phyloP scores from a whole-genome alignment of 176 grass and related monocot genomes.

The Neostapfia colusana region DNA sequence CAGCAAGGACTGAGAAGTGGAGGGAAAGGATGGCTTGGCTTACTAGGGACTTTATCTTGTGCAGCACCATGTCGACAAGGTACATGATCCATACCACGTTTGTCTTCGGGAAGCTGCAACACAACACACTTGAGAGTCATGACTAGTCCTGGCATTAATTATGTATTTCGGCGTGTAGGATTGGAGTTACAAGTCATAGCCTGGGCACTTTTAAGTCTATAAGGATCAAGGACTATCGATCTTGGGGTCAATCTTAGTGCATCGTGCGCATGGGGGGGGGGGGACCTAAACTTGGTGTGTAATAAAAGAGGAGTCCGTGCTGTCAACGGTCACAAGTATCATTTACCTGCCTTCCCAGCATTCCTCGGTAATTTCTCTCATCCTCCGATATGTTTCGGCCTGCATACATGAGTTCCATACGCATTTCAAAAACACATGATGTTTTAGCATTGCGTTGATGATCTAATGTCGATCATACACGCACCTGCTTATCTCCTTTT shows the following conservation, averaged over 20 bases:
- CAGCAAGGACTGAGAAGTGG: not conserved
- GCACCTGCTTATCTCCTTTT: constrained; percentile 90
- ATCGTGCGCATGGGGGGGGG: constrained; percentile 2
- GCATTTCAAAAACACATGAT: constrained; percentile 24
- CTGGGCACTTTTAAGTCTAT: not conserved
- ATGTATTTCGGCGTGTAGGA: not conserved
- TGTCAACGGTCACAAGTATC: not conserved
- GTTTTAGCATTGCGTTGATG: constrained; percentile 34
- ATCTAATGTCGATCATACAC: constrained; percentile 27
- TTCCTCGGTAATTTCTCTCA: constrained; percentile 82
- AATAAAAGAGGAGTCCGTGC: constrained; percentile 1
- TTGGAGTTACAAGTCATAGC: not conserved
- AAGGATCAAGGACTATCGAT: too few species aligned
- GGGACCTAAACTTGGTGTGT: not conserved
- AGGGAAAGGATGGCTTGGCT: constrained; percentile 44
- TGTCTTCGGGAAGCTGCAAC: constrained; percentile 79
- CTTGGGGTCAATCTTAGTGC: not conserved
- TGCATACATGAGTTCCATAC: constrained; percentile 39
- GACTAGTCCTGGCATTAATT: not conserved
- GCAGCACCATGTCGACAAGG: constrained; percentile 76
- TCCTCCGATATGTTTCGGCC: constrained; percentile 86
- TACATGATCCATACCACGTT: constrained; percentile 95
- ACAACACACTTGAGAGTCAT: constrained; percentile 10
- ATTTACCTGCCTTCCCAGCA: constrained; percentile 80
- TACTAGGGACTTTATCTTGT: constrained; percentile 67